Evolutionary conservation across 1,284 basidiomycete species (phyloP).

Genomic region (Cutaneotrichosporon sp.): DNA sequence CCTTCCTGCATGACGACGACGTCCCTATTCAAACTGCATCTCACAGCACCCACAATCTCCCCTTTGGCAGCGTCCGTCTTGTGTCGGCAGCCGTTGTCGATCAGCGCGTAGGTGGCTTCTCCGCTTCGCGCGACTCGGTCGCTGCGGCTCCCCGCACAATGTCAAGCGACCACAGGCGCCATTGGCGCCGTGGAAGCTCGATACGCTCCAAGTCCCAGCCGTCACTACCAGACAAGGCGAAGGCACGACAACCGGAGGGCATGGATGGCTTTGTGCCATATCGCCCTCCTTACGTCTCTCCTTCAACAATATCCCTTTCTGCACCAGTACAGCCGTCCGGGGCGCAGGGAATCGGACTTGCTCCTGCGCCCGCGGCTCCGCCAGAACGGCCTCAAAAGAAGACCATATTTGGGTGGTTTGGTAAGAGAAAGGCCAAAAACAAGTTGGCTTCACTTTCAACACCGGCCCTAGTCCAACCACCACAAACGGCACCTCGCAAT

Average conservation of each 20-base stretch:
- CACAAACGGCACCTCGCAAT: background rate
- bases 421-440: background rate
- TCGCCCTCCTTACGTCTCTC: constrained; percentile 13
- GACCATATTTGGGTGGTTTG: constrained; percentile 8
- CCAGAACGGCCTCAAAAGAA: constrained; percentile 1
- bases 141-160: background rate
- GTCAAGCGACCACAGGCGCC: background rate
- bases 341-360: constrained; percentile 16
- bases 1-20: background rate
- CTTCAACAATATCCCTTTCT: constrained; percentile 1
- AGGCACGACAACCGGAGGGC: background rate
- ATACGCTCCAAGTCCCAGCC: constrained; percentile 3
- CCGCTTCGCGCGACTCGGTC: constrained; percentile 3
- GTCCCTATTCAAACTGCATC: background rate
- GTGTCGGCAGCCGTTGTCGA: background rate
- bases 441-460: constrained; percentile 3
- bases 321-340: constrained; percentile 14
- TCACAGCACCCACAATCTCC: background rate
- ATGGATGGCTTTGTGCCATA: constrained; percentile 17
- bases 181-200: background rate
- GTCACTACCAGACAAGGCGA: background rate
- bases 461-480: constrained; percentile 3
- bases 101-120: background rate
- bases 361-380: constrained; percentile 4
- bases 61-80: constrained; percentile 3